Conservation (phyloP, 495 filamentous ascomycete genomes). For the Bacidia gigantensis region DNA sequence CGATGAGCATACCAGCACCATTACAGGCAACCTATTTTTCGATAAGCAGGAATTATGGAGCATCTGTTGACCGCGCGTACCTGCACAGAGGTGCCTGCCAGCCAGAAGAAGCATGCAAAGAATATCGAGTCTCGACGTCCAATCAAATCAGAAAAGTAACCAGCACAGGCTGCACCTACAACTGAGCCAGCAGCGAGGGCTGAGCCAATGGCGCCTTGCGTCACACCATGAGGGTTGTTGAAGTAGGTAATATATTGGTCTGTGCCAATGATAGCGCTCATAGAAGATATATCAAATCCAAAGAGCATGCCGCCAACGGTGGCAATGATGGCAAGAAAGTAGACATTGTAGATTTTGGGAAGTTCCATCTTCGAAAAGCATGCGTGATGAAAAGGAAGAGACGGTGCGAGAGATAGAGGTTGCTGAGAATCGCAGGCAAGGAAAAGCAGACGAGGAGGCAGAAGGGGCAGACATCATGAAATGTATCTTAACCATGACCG, state of each 20-base stretch:
- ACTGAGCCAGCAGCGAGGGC: conserved; percentile 57
- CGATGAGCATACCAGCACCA: conserved; percentile 49
- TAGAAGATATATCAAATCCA: conserved; percentile 56
- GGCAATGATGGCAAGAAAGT: conserved; percentile 49
- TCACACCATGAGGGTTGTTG: conserved; percentile 45
- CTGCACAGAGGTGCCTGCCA: conserved; percentile 55
- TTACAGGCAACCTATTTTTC: conserved; percentile 36
- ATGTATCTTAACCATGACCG: no score
- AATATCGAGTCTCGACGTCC: conserved; percentile 52
- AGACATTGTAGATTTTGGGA: conserved; percentile 45
- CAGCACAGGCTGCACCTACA: conserved; percentile 47
- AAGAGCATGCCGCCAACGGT: conserved; percentile 50
- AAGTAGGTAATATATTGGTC: conserved; percentile 56
- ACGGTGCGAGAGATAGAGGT: no score
- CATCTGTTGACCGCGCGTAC: no score
- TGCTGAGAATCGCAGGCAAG: no score
- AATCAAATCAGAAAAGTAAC: conserved; percentile 49
- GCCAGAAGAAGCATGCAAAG: conserved; percentile 56
- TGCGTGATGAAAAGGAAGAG: not conserved
- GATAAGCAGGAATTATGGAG: no score
- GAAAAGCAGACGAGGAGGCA: no score
- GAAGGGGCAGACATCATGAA: no score
- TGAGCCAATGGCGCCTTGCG: conserved; percentile 51
- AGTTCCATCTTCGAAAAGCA: not conserved
- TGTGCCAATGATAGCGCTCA: conserved; percentile 60